Evolutionary conservation across 495 filamentous ascomycete species (phyloP), one percentile per base, ranked within the genome.

Genomic region (Trichoderma orchidacearum): DNA sequence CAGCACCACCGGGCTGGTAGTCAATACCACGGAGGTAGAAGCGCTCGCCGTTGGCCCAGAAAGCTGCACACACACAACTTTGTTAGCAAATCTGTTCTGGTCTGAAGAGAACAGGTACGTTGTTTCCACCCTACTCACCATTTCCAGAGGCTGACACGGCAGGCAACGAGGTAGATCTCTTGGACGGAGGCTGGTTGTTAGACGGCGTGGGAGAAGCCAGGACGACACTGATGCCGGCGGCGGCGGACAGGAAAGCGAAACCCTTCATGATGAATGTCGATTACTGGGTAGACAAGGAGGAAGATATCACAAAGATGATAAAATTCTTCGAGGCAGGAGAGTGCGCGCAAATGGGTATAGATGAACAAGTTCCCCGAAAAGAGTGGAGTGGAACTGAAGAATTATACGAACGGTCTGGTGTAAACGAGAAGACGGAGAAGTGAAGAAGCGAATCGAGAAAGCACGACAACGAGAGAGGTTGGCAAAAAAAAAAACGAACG

Each of bases 11-110:
- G 52, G 91, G 91, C 68, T 96, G 91, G 72, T 95, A 96, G 76
- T 96, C 92, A 60, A 97, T 84, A 66, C 92, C 92, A 45, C 90
- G 87, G 53, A 97, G 82, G 68, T 96, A 96, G 80, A 95, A 97
- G 59, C 92, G 85, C 11, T 82, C 69, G 59, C 80, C 69, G 56
- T 88, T 90, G 63, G 85, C 78, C 76, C 90, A 96, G 80, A 96
- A 96, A 53, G 92, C 90, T 85, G 61, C 31, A 25, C 3, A 53
- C n/a, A 32, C 15, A 1, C 23, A 27, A 13, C 11, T 18, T 12
- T 60, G 61, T 72, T 60, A 72, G 62, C 54, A 29, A 36, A 4
- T 1, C 4, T 5, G n/a, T 28, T 17, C 41, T 3, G n/a, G 27
- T 28, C 21, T 1, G 3, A 25, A 9, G 4, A 1, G 25, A 48